These are phyloP conservation scores for Daldinia sp. DNA, from an alignment of 2,329 filamentous ascomycete species.

Conservation along the genomic window DNA sequence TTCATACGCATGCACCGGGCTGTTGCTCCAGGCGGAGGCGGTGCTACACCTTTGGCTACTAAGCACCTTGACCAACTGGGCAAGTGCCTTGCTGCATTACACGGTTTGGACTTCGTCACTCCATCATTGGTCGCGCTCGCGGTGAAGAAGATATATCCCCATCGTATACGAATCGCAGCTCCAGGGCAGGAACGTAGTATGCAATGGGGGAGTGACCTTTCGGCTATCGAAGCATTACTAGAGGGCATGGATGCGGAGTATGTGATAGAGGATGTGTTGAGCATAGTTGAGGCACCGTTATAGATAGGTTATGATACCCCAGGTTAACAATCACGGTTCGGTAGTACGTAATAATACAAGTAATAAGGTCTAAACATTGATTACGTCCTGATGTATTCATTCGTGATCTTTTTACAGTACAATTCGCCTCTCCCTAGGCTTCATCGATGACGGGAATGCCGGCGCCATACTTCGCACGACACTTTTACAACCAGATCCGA, in stretches of 20 bases:
- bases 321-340: slow-evolving; percentile 9
- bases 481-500: slow-evolving; percentile 24
- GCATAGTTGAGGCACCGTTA: slow-evolving; percentile 66
- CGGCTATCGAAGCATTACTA: slow-evolving; percentile 75
- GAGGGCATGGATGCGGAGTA: slow-evolving; percentile 71
- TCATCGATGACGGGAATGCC: slow-evolving; percentile 17
- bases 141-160: slow-evolving; percentile 86
- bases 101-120: slow-evolving; percentile 82
- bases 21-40: slow-evolving; percentile 69
- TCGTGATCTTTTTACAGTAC: slow-evolving; percentile 15
- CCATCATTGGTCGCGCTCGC: slow-evolving; percentile 87
- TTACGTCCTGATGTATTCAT: slow-evolving; percentile 15
- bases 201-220: slow-evolving; percentile 88
- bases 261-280: slow-evolving; percentile 73
- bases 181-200: slow-evolving; percentile 79
- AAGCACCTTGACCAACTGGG: slow-evolving; percentile 78
- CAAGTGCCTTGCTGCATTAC: slow-evolving; percentile 82
- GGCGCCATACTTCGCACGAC: slow-evolving; percentile 23
- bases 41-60: slow-evolving; percentile 82
- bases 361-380: slow-evolving; percentile 5
- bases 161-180: slow-evolving; percentile 79
- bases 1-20: slow-evolving; percentile 91
- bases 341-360: background rate
- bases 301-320: slow-evolving; percentile 48
- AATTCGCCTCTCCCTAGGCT: background rate